These are phyloP conservation scores for Penstemon barbatus DNA, from an alignment of 257 asterid genomes.

Conservation along the genomic window DNA sequence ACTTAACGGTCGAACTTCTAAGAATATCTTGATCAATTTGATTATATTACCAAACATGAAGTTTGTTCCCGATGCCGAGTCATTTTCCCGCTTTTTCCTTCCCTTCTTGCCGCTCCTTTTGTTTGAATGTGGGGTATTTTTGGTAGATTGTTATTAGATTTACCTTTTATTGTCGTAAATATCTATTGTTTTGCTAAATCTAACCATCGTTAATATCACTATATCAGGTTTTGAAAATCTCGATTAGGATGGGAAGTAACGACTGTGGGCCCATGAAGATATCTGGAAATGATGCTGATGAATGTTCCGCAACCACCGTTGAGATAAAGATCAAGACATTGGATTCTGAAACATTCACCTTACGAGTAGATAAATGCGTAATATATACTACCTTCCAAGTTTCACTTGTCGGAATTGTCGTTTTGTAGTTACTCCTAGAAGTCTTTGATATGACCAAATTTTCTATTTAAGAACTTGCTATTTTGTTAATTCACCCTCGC, in stretches of 20 bases:
- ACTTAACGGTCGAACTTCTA: too few relatives aligned
- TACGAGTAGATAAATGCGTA: conserved; percentile 89
- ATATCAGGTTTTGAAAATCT: not conserved
- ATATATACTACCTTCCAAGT: conserved; percentile 17
- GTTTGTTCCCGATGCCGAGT: too few relatives aligned
- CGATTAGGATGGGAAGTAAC: conserved; percentile 59
- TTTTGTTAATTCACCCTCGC: not conserved
- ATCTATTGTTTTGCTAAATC: too few relatives aligned
- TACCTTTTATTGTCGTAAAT: too few relatives aligned
- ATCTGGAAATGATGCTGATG: conserved; percentile 44
- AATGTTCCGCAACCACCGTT: conserved; percentile 76
- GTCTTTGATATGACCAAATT: conserved; percentile 5
- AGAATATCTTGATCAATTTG: too few relatives aligned
- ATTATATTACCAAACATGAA: too few relatives aligned
- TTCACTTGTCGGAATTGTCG: conserved; percentile 15
- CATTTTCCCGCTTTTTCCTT: too few relatives aligned
- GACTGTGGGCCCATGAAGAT: conserved; percentile 41
- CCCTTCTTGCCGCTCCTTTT: too few relatives aligned
- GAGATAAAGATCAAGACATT: conserved; percentile 92
- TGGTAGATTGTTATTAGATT: too few relatives aligned
- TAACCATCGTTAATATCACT: too few relatives aligned
- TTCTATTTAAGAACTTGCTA: not conserved
- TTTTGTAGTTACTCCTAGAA: conserved; percentile 16
- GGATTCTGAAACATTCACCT: conserved; percentile 81
- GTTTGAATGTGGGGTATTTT: too few relatives aligned